Evolutionary conservation across 2,329 filamentous ascomycete species (phyloP).

Genomic region (Phoma herbarum): DNA sequence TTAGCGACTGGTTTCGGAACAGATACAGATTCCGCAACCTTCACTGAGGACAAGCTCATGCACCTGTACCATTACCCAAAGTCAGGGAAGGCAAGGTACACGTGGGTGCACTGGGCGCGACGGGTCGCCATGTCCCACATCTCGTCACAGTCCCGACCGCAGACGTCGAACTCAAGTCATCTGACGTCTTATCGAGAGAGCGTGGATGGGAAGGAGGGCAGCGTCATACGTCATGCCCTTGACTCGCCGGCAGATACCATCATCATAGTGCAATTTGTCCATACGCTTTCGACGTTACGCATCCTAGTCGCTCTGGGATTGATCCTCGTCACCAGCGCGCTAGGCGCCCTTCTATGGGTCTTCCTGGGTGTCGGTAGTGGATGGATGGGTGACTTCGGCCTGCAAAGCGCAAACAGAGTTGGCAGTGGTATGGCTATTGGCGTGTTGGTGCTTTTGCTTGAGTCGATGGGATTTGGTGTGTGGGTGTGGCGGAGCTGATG

Average conservation of each 20-base stretch:
- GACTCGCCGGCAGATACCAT: conserved; percentile 16
- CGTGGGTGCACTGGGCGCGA: conserved; percentile 57
- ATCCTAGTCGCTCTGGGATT: conserved; percentile 27
- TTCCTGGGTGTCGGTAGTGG: conserved; percentile 29
- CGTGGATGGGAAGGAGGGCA: conserved; percentile 15
- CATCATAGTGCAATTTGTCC: conserved; percentile 39
- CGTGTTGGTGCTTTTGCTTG: conserved; percentile 26
- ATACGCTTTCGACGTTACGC: conserved; percentile 28
- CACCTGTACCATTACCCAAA: conserved; percentile 46
- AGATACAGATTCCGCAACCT: conserved; percentile 24
- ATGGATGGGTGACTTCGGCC: conserved; percentile 8
- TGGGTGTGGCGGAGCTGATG: conserved; percentile 25
- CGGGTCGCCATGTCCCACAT: conserved; percentile 36
- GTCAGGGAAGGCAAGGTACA: conserved; percentile 50
- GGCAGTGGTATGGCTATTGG: conserved; percentile 34
- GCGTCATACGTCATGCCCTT: conserved; percentile 8
- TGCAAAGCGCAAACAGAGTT: conserved; percentile 27
- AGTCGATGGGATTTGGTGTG: conserved; percentile 26
- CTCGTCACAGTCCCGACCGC: not conserved
- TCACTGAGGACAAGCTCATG: conserved; percentile 53
- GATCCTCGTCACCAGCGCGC: conserved; percentile 27
- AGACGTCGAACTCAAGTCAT: conserved; percentile 4
- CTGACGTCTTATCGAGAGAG: conserved; percentile 3
- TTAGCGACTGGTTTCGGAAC: conserved; percentile 26
- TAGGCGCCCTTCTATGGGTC: conserved; percentile 35